A percentile compares a stretch with the other conserved stretches of the same genome.
Evolutionary conservation across 257 asterid genomes (phyloP).

Genomic region (Nemophila menziesii): DNA sequence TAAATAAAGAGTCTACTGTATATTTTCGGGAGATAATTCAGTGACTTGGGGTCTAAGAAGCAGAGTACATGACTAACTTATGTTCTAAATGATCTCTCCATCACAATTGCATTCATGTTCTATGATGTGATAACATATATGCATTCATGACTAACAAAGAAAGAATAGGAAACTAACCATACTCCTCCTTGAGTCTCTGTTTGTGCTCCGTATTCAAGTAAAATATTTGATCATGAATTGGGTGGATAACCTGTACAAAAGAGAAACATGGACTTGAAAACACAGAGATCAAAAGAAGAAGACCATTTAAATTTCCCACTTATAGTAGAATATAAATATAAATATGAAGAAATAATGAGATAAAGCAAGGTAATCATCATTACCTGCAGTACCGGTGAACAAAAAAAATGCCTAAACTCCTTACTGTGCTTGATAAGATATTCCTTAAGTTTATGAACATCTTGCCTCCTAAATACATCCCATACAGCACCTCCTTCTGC

Average conservation of each 20-base stretch:
- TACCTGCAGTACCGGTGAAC: conserved; percentile 52
- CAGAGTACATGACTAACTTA: too few relatives aligned
- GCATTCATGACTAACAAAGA: neutral
- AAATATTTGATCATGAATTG: conserved; percentile 77
- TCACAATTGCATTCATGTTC: too few relatives aligned
- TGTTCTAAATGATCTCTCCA: too few relatives aligned
- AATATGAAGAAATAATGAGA: neutral
- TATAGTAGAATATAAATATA: neutral
- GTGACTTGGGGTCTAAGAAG: too few relatives aligned
- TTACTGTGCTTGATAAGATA: conserved; percentile 33
- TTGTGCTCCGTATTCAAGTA: conserved; percentile 76
- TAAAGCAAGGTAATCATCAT: conserved; percentile 1
- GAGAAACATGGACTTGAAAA: neutral
- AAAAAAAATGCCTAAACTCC: conserved; percentile 30
- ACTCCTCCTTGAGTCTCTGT: conserved; percentile 65
- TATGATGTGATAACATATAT: too few relatives aligned
- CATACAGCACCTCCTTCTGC: conserved; percentile 70
- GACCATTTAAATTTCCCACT: neutral
- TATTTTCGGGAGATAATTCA: too few relatives aligned
- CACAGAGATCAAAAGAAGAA: neutral
- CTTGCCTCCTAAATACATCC: conserved; percentile 90
- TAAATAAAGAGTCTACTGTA: too few relatives aligned
- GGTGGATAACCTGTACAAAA: conserved; percentile 52
- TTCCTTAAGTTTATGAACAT: conserved; percentile 56
- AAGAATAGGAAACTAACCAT: conserved; percentile 36